Evolutionary conservation across 1,284 basidiomycete species (phyloP).

Genomic region (Leccinum variabile): DNA sequence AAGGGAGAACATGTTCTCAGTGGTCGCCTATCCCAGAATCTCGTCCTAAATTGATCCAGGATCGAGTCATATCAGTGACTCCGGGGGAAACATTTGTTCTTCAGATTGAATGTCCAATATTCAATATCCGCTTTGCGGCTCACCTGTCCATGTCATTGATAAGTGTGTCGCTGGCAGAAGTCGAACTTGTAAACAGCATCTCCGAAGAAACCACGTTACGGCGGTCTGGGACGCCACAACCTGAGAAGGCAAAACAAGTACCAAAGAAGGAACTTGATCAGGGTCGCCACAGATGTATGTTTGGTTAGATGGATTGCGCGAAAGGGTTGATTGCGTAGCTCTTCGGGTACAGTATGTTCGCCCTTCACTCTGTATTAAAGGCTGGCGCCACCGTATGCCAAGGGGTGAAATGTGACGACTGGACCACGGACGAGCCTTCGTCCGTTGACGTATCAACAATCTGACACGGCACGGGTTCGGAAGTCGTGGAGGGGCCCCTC

Average conservation of each 20-base stretch:
- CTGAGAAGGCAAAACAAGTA: slow-evolving; percentile 7
- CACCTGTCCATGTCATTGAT: slow-evolving; percentile 12
- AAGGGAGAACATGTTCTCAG: slow-evolving; percentile 6
- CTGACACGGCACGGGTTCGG: not conserved
- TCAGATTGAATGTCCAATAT: slow-evolving; percentile 11
- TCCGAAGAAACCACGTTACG: not conserved
- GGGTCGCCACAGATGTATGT: slow-evolving; percentile 11
- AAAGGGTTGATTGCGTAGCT: slow-evolving; percentile 17
- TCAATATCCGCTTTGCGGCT: slow-evolving; percentile 23
- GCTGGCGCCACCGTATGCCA: not conserved
- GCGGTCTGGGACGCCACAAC: slow-evolving; percentile 8
- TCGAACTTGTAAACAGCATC: slow-evolving; percentile 3
- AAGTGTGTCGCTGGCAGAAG: slow-evolving; percentile 9
- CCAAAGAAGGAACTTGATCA: slow-evolving; percentile 13
- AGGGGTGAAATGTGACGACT: slow-evolving; percentile 9
- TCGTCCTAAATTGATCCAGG: not conserved
- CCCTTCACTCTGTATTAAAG: not conserved
- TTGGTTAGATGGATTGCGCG: slow-evolving; percentile 13
- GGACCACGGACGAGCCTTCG: not conserved
- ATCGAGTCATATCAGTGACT: not conserved
- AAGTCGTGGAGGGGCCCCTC: not conserved
- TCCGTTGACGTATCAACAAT: not conserved
- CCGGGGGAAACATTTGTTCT: slow-evolving; percentile 4
- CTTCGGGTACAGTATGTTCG: not conserved
- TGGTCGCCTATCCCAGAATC: slow-evolving; percentile 8